phyloP scores from a whole-genome alignment of 2,329 filamentous ascomycete species.

The Microcera coccophila region DNA sequence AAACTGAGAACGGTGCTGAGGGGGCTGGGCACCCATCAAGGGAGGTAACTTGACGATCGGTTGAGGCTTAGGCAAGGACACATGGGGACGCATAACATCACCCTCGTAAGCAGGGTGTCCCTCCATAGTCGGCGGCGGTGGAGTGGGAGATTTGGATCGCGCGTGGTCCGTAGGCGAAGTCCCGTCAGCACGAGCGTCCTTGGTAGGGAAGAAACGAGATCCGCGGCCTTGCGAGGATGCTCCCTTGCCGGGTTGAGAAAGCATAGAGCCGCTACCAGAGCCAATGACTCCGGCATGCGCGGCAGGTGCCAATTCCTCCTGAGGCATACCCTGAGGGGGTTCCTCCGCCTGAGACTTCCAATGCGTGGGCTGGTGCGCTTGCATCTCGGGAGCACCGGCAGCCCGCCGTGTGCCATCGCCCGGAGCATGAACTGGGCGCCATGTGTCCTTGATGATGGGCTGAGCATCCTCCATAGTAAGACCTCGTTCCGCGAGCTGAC shows the following conservation, averaged over 20 bases:
- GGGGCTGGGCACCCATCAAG: constrained; percentile 27
- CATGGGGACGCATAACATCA: constrained; percentile 60
- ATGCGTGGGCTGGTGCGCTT: constrained; percentile 25
- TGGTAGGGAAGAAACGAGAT: constrained; percentile 61
- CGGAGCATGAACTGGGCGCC: constrained; percentile 43
- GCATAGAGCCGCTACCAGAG: constrained; percentile 21
- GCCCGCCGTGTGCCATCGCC: constrained; percentile 35
- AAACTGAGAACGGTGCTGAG: constrained; percentile 27
- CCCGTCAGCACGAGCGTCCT: constrained; percentile 45
- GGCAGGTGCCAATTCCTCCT: constrained; percentile 21
- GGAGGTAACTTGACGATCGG: constrained; percentile 82
- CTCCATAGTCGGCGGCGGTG: constrained; percentile 66
- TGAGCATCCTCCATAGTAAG: constrained; percentile 43
- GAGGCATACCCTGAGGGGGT: constrained; percentile 8
- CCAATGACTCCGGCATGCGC: constrained; percentile 29
- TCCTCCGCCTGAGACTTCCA: constrained; percentile 34
- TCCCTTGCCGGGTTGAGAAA: constrained; percentile 28
- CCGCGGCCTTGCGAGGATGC: constrained; percentile 45
- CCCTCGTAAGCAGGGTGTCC: constrained; percentile 71
- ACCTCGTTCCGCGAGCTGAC: constrained; percentile 43
- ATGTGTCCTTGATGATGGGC: constrained; percentile 50
- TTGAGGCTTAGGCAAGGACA: constrained; percentile 64
- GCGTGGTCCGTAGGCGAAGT: constrained; percentile 34
- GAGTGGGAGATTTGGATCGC: constrained; percentile 58
- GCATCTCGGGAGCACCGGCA: constrained; percentile 23